Percentiles rank a stretch among this genome's conserved stretches.
Evolutionary conservation across 2,329 filamentous ascomycete species (phyloP).

Genomic region (Penicillium digitatum): DNA sequence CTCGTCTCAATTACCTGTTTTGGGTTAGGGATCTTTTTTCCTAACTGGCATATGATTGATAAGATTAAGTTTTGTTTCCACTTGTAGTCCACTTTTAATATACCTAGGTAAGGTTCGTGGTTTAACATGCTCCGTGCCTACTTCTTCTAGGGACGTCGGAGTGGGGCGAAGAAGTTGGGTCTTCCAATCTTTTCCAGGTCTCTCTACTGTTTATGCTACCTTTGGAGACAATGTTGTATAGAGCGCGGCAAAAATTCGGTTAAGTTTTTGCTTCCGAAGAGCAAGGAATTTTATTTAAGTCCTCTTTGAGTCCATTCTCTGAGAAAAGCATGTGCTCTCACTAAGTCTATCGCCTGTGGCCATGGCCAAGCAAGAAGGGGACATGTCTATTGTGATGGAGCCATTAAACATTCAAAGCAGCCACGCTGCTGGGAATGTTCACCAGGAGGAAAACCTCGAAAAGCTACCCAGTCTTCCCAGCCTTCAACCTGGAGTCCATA

Average conservation of each 20-base stretch:
- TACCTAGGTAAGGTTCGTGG: not conserved
- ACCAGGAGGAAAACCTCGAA: not conserved
- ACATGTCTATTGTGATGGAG: not conserved
- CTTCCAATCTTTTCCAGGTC: not conserved
- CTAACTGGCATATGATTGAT: not conserved
- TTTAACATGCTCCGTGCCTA: not conserved
- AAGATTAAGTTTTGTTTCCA: not conserved
- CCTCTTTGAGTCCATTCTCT: not conserved
- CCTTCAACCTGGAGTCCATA: conserved; percentile 21
- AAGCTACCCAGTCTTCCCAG: conserved; percentile 9
- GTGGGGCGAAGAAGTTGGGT: not conserved
- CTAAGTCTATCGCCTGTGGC: not conserved
- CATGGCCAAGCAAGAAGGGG: conserved; percentile 4
- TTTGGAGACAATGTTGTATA: not conserved
- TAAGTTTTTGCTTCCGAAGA: not conserved
- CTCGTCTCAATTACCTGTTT: not conserved
- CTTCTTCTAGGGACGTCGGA: not conserved
- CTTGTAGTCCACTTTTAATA: not conserved
- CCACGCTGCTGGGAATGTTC: not conserved
- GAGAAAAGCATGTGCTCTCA: not conserved
- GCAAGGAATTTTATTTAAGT: not conserved
- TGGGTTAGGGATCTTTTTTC: not conserved
- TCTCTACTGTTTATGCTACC: not conserved
- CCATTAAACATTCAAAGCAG: not conserved
- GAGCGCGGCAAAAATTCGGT: not conserved